Evolutionary conservation across 2,329 filamentous ascomycete genomes (phyloP).

Genomic region (Catunica adiposa): DNA sequence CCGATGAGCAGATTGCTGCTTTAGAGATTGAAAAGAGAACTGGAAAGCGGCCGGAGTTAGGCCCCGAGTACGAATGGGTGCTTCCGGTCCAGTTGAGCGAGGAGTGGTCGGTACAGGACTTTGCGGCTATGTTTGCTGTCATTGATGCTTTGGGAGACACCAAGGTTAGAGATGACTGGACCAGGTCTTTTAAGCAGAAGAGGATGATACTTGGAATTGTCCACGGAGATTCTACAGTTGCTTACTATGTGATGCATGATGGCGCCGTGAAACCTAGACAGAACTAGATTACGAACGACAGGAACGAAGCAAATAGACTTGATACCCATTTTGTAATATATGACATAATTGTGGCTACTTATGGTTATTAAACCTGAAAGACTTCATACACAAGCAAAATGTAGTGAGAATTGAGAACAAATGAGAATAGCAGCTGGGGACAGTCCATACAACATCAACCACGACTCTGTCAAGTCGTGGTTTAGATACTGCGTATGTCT

Average conservation of each 20-base stretch:
- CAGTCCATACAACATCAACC: too few species aligned
- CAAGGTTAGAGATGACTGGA: slow-evolving; percentile 24
- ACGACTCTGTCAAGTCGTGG: too few species aligned
- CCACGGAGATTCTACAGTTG: slow-evolving; percentile 66
- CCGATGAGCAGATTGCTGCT: slow-evolving; percentile 63
- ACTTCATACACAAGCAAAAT: too few species aligned
- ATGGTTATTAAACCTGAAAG: too few species aligned
- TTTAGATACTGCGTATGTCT: too few species aligned
- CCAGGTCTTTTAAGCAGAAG: slow-evolving; percentile 37
- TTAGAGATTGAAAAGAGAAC: slow-evolving; percentile 41
- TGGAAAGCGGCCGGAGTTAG: slow-evolving; percentile 29
- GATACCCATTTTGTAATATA: neutral
- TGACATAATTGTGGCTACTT: too few species aligned
- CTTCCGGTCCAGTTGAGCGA: slow-evolving; percentile 57
- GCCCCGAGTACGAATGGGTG: slow-evolving; percentile 56
- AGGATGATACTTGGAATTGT: slow-evolving; percentile 57
- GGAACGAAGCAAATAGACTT: neutral
- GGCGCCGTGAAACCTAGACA: slow-evolving; percentile 76
- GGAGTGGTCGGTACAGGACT: slow-evolving; percentile 50
- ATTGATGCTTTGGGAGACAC: slow-evolving; percentile 23
- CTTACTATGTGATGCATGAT: slow-evolving; percentile 73
- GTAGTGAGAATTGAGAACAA: too few species aligned
- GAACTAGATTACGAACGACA: slow-evolving; percentile 33
- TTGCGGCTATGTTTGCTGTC: slow-evolving; percentile 55
- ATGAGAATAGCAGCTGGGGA: too few species aligned